Conservation (phyloP, 2,329 filamentous ascomycete genomes). For the Fusarium gaditjirri region DNA sequence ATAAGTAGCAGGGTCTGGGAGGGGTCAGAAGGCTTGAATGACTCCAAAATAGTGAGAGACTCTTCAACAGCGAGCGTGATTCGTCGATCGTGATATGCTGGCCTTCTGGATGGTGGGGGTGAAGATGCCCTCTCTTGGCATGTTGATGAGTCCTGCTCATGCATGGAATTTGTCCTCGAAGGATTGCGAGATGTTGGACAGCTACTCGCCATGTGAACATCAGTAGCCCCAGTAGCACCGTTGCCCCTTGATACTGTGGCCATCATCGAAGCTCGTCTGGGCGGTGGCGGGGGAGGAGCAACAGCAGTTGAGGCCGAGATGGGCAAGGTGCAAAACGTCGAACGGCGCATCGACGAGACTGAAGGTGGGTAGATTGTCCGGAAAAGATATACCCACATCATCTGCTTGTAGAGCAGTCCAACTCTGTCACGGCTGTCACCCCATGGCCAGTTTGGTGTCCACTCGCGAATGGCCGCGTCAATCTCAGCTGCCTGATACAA, state of each 20-base stretch:
- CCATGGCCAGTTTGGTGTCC: slow-evolving; percentile 72
- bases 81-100: slow-evolving; percentile 60
- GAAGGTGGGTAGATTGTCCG: slow-evolving; percentile 69
- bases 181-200: slow-evolving; percentile 50
- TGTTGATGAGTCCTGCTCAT: slow-evolving; percentile 48
- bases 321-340: slow-evolving; percentile 46
- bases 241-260: slow-evolving; percentile 43
- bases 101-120: slow-evolving; percentile 59
- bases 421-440: slow-evolving; percentile 68
- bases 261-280: slow-evolving; percentile 51
- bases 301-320: slow-evolving; percentile 28
- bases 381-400: slow-evolving; percentile 73
- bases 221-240: slow-evolving; percentile 16
- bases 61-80: slow-evolving; percentile 67
- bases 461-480: slow-evolving; percentile 77
- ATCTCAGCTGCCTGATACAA: slow-evolving; percentile 80
- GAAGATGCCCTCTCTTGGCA: slow-evolving; percentile 49
- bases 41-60: slow-evolving; percentile 64
- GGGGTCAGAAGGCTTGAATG: slow-evolving; percentile 67
- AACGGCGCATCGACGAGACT: slow-evolving; percentile 44
- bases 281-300: slow-evolving; percentile 32
- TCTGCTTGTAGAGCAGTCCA: slow-evolving; percentile 70
- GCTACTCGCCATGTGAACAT: slow-evolving; percentile 43
- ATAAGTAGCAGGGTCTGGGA: slow-evolving; percentile 69
- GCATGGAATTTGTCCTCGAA: slow-evolving; percentile 54